Conservation (phyloP, 306 rosid genomes). For the Pyrus bretschneideri region DNA sequence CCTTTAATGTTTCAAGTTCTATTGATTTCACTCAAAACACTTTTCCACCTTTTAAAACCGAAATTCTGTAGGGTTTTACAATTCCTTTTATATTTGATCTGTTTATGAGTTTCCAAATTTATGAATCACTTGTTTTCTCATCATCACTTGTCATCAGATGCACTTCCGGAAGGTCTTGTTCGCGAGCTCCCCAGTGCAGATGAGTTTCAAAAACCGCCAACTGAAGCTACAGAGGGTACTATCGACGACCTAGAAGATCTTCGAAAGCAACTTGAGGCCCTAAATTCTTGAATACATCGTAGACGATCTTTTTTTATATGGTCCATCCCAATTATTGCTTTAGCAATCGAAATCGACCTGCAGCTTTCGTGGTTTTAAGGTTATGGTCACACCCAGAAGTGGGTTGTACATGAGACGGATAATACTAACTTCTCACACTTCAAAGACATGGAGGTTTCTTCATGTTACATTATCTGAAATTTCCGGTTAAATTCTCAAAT, state of each 20-base stretch:
- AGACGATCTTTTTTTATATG: not conserved
- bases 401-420: constrained; percentile 3
- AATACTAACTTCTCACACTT: not conserved
- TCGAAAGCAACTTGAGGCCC: constrained; percentile 74
- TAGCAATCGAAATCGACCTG: not conserved
- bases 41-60: not conserved
- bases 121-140: not conserved
- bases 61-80: not conserved
- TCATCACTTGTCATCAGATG: constrained; percentile 29
- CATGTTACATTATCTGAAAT: not conserved
- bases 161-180: constrained; percentile 82
- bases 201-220: constrained; percentile 25
- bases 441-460: not conserved
- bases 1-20: not conserved
- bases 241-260: constrained; percentile 78
- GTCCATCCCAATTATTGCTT: not conserved
- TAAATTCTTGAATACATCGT: constrained; percentile 37
- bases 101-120: not conserved
- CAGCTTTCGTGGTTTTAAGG: not conserved
- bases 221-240: constrained; percentile 29
- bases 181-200: constrained; percentile 91
- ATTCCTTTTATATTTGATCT: not conserved
- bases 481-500: not conserved
- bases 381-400: constrained; percentile 4
- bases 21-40: not conserved